These are phyloP conservation scores for Pseudogymnoascus sp. DNA, from an alignment of 2,329 filamentous ascomycete species.

Conservation along the genomic window DNA sequence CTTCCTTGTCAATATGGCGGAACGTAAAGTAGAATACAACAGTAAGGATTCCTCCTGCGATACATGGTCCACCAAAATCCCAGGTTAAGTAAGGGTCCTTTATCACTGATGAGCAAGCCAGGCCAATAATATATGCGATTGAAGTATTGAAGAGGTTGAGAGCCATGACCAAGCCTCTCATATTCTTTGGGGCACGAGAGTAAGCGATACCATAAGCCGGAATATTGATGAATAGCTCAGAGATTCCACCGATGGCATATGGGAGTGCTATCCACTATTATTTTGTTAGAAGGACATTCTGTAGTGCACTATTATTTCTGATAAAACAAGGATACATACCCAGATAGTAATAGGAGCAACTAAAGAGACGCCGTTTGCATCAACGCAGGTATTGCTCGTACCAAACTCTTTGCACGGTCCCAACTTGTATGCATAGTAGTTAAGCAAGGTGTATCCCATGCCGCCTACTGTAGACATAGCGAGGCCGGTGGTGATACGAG, in stretches of 20 bases:
- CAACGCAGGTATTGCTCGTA: conserved; percentile 33
- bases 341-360: conserved; percentile 51
- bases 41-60: conserved; percentile 54
- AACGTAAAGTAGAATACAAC: conserved; percentile 61
- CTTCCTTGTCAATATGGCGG: conserved; percentile 53
- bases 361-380: conserved; percentile 36
- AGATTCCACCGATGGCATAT: conserved; percentile 43
- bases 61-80: conserved; percentile 61
- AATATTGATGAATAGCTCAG: conserved; percentile 50
- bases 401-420: conserved; percentile 48
- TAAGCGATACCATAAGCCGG: conserved; percentile 68
- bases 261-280: conserved; percentile 30
- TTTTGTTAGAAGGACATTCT: not conserved
- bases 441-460: conserved; percentile 54
- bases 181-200: conserved; percentile 69
- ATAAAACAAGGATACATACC: conserved; percentile 32
- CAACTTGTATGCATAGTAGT: conserved; percentile 53
- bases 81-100: conserved; percentile 59
- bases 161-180: conserved; percentile 65
- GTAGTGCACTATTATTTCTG: not conserved
- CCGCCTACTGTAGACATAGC: conserved; percentile 49
- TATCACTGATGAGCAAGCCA: conserved; percentile 55
- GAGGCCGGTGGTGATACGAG: conserved; percentile 65
- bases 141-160: conserved; percentile 65
- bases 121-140: conserved; percentile 58